Evolutionary conservation across 306 rosid genomes (phyloP), one percentile per base, ranked within the genome.

Genomic region (Pachyrhizus erosus): DNA sequence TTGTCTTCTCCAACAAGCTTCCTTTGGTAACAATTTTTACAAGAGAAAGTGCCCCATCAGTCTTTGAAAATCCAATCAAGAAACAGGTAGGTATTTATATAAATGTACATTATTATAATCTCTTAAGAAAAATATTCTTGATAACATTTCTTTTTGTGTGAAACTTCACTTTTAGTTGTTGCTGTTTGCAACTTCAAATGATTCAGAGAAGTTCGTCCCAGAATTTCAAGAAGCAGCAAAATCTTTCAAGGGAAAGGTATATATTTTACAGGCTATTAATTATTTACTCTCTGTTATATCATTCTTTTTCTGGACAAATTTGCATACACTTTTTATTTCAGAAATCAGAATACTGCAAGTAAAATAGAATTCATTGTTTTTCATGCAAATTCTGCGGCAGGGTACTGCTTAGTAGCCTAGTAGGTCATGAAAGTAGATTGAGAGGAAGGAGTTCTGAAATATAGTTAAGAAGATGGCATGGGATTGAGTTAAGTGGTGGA

Each of bases 181-280:
- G 88, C 86, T 96, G 29, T 96, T 96, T 75, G 90, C 90, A 3
- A 85, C 90, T 67, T 87, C 89, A 75, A 93, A 90, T 49, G 98
- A 96, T 52, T 81, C 99, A 12, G 88, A 85, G 88, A 91, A 88
- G 82, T 77, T 89, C 74, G 24, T 93, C 71, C 92, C 98, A n/a
- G 34, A 78, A 69, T 96, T 92, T 87, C 86, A 87, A 55, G 97
- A 91, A 83, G 94, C 94, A 13, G 91, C 99, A 11, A 94, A 94
- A 72, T 62, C 66, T 75, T 96, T 93, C 90, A 96, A 94, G 87
- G 98, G 98, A 86, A 94, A 92, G 98, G 99, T 96, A 90, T 40
- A 43, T 60, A 79, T 88, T 61, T 62, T 45, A 51, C 45, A 24
- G 8, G 64, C 76, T 37, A 69, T 76, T 31, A 57, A 29, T 18